Conservation (phyloP, 2,329 filamentous ascomycete species). For the Aureobasidium uvarum region DNA sequence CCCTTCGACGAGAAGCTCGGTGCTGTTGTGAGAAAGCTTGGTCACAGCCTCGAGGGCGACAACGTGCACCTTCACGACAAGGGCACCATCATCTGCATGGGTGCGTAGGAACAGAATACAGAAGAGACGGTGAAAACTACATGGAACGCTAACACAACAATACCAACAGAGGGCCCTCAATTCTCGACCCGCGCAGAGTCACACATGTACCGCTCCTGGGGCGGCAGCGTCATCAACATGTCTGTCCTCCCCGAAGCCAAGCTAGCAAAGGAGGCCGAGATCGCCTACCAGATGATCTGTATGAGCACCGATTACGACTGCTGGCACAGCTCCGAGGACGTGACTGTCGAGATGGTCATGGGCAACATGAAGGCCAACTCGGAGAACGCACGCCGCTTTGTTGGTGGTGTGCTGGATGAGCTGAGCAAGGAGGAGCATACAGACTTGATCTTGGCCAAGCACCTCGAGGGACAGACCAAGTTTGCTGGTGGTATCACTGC, state of each 20-base stretch:
- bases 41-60: constrained; percentile 73
- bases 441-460: constrained; percentile 74
- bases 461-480: constrained; percentile 72
- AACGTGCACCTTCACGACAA: constrained; percentile 79
- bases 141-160: background rate
- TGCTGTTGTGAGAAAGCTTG: constrained; percentile 73
- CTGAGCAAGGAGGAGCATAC: constrained; percentile 73
- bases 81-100: constrained; percentile 89
- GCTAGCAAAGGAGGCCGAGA: constrained; percentile 91
- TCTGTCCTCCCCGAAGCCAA: constrained; percentile 92
- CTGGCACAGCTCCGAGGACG: constrained; percentile 79
- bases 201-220: constrained; percentile 91
- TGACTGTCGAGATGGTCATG: constrained; percentile 97
- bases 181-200: constrained; percentile 97
- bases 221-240: constrained; percentile 98
- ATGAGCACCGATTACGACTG: constrained; percentile 99
- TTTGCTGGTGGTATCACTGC: constrained; percentile 84
- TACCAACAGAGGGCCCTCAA: constrained; percentile 82
- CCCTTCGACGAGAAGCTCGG: constrained; percentile 83
- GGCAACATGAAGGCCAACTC: constrained; percentile 93
- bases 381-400: constrained; percentile 78
- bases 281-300: constrained; percentile 97
- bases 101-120: constrained; percentile 49
- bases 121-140: background rate
- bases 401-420: constrained; percentile 84